Percentiles rank a stretch among this genome's conserved stretches.
Evolutionary conservation across 768 basidiomycete species (phyloP).

Genomic region (Strobilomyces confusus): DNA sequence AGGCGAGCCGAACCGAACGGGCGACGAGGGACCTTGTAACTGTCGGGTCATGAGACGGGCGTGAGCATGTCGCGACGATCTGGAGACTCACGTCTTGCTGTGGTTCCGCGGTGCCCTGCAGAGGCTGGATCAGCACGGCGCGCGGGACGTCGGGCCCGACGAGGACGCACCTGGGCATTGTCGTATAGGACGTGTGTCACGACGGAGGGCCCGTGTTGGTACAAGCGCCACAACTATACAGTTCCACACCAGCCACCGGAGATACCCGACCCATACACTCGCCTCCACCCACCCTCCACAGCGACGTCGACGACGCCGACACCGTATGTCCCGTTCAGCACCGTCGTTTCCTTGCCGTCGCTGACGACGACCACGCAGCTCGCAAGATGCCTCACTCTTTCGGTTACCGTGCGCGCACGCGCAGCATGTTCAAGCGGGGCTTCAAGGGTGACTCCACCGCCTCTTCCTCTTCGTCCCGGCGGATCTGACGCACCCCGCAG

Average conservation of each 20-base stretch:
- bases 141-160: constrained; percentile 1
- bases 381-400: constrained; percentile 99
- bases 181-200: constrained; percentile 50
- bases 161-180: constrained; percentile 78
- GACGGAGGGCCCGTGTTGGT: constrained; percentile 22
- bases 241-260: constrained; percentile 63
- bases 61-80: constrained; percentile 71
- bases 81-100: constrained; percentile 90
- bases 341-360: constrained; percentile 9
- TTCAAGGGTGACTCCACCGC: constrained; percentile 78
- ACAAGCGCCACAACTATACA: constrained; percentile 60
- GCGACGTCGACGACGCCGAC: constrained; percentile 47
- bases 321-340: constrained; percentile 36
- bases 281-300: constrained; percentile 37
- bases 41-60: constrained; percentile 50
- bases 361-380: constrained; percentile 32
- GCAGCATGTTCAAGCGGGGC: constrained; percentile 99
- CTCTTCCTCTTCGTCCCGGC: constrained; percentile 3
- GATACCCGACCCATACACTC: constrained; percentile 39
- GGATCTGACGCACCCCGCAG: constrained; percentile 37
- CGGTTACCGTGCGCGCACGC: constrained; percentile 99
- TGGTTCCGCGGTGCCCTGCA: constrained; percentile 87
- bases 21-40: constrained; percentile 98
- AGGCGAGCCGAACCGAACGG: constrained; percentile 97
- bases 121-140: constrained; percentile 25